Evolutionary conservation across 2,329 filamentous ascomycete species (phyloP).

Genomic region (Monosporascus sp.): DNA sequence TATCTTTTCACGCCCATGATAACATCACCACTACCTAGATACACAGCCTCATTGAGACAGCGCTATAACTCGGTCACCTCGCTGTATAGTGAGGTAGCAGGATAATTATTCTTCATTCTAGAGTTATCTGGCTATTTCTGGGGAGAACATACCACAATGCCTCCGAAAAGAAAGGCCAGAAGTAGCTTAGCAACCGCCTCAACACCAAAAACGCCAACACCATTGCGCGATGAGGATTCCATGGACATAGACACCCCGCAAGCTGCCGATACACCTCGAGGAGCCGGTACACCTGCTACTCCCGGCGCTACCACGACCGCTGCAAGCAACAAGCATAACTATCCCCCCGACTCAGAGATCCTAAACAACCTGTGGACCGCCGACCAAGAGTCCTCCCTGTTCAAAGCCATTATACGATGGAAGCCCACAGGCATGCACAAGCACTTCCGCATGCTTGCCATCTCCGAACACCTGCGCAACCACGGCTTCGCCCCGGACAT

Average conservation of each 20-base stretch:
- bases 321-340: slow-evolving; percentile 37
- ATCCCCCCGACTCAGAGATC: slow-evolving; percentile 34
- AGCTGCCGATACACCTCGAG: slow-evolving; percentile 45
- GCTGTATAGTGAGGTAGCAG: neutral
- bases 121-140: neutral
- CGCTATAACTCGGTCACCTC: no score
- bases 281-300: slow-evolving; percentile 28
- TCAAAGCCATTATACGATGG: slow-evolving; percentile 89
- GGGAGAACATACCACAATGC: slow-evolving; percentile 42
- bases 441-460: slow-evolving; percentile 86
- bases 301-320: slow-evolving; percentile 25
- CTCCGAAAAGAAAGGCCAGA: slow-evolving; percentile 65
- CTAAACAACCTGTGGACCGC: slow-evolving; percentile 81
- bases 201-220: slow-evolving; percentile 44
- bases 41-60: no score
- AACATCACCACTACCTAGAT: neutral
- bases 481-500: slow-evolving; percentile 70
- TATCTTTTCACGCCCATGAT: neutral
- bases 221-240: slow-evolving; percentile 50
- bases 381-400: slow-evolving; percentile 86
- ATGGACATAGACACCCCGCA: slow-evolving; percentile 56
- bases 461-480: slow-evolving; percentile 73
- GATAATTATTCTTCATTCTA: neutral
- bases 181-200: slow-evolving; percentile 47
- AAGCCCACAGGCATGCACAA: slow-evolving; percentile 91